Evolutionary conservation across 441 rosid genomes (phyloP).

Genomic region (Gossypium schwendimanii): DNA sequence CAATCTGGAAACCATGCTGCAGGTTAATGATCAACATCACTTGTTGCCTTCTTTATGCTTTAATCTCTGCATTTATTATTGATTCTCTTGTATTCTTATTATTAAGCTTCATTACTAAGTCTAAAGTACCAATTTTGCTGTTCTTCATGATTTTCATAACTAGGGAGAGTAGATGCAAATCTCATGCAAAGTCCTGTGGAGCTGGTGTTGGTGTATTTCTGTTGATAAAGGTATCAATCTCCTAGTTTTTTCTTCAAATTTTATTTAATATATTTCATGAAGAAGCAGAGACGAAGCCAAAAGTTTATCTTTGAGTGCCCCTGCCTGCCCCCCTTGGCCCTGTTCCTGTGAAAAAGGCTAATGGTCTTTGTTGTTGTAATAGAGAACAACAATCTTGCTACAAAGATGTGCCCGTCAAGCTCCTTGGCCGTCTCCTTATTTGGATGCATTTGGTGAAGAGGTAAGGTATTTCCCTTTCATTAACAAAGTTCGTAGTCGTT

Average conservation of each 20-base stretch:
- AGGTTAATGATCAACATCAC: constrained; percentile 40
- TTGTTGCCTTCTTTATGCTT: constrained; percentile 6
- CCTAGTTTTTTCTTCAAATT: background rate
- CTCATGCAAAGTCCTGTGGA: constrained; percentile 76
- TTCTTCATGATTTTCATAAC: constrained; percentile 3
- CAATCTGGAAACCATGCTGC: constrained; percentile 76
- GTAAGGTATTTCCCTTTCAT: constrained; percentile 24
- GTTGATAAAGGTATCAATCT: constrained; percentile 60
- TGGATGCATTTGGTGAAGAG: constrained; percentile 99
- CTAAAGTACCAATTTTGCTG: background rate
- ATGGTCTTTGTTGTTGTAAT: constrained; percentile 15
- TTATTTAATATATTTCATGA: background rate
- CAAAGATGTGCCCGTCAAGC: constrained; percentile 82
- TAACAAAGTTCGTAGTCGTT: background rate
- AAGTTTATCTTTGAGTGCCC: no score
- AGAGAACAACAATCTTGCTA: constrained; percentile 82
- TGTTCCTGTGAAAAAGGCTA: constrained; percentile 1
- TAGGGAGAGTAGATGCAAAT: constrained; percentile 61
- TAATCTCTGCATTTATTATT: background rate
- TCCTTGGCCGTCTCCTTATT: constrained; percentile 89
- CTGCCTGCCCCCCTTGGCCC: no score
- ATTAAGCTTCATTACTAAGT: background rate
- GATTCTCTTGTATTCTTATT: background rate
- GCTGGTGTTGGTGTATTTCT: constrained; percentile 87
- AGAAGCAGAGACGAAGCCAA: background rate